A percentile compares a stretch with the other conserved stretches of the same genome.
Evolutionary conservation across 768 basidiomycete species (phyloP).

Genomic region (Podaxis carcinomalis): DNA sequence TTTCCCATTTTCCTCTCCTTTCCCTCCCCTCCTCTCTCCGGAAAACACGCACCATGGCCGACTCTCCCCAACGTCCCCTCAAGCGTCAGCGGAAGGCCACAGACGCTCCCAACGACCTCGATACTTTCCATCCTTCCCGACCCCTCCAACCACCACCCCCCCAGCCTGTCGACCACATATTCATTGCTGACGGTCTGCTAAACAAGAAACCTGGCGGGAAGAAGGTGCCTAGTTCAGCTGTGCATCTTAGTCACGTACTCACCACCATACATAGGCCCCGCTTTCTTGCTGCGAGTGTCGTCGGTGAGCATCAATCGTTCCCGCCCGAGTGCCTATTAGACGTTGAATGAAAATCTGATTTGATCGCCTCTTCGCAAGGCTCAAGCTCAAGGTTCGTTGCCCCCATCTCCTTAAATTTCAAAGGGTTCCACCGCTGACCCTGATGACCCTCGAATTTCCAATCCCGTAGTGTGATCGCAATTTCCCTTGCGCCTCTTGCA

Average conservation of each 20-base stretch:
- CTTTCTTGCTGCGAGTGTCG: constrained; percentile 63
- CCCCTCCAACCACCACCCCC: constrained; percentile 22
- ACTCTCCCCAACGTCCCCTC: constrained; percentile 28
- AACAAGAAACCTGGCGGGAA: constrained; percentile 43
- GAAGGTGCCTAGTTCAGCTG: constrained; percentile 30
- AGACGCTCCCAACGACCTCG: constrained; percentile 14
- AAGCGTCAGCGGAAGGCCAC: constrained; percentile 44
- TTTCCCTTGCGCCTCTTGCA: constrained; percentile 47
- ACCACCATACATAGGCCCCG: constrained; percentile 32
- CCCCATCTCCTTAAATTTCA: constrained; percentile 9
- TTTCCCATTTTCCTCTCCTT: constrained; percentile 1
- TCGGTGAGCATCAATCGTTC: constrained; percentile 31
- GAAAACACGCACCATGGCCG: constrained; percentile 12
- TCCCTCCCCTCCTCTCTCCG: constrained; percentile 9
- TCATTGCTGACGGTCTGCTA: constrained; percentile 44
- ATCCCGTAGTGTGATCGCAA: constrained; percentile 42
- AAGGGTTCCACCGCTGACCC: constrained; percentile 8
- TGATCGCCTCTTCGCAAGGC: constrained; percentile 22
- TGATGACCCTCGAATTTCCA: constrained; percentile 8
- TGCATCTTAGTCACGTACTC: constrained; percentile 5
- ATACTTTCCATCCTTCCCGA: constrained; percentile 13
- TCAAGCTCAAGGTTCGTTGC: constrained; percentile 53
- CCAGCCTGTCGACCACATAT: constrained; percentile 42
- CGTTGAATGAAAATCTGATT: constrained; percentile 10
- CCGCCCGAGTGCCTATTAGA: constrained; percentile 4